Conservation (phyloP, 2,329 filamentous ascomycete species). For the Ophiocordyceps camponoti-rufipedis region DNA sequence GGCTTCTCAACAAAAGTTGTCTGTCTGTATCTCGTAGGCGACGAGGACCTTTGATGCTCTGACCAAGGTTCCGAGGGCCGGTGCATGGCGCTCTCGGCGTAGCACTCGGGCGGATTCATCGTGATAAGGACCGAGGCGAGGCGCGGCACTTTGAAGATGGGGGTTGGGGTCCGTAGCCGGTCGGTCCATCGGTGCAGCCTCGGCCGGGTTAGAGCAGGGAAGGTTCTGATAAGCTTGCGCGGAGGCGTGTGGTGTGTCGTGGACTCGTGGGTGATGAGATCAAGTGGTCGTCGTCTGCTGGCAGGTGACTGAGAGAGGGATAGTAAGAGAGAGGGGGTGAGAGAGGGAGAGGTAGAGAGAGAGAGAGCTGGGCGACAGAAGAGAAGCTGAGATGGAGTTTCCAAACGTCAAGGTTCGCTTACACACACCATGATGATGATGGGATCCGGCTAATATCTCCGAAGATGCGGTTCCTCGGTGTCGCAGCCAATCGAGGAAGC, state of each 20-base stretch:
- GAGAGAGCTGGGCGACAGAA: too few relatives aligned
- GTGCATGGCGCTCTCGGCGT: constrained; percentile 8
- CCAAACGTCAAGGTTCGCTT: too few relatives aligned
- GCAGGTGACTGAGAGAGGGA: not conserved
- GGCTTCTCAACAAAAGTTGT: constrained; percentile 14
- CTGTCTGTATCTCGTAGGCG: constrained; percentile 48
- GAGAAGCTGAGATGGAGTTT: too few relatives aligned
- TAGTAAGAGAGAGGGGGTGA: too few relatives aligned
- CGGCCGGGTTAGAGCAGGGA: not conserved
- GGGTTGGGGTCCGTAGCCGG: not conserved
- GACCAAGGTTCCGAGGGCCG: constrained; percentile 12
- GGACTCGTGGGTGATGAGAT: not conserved
- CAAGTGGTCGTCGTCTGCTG: not conserved
- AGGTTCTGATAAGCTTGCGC: not conserved
- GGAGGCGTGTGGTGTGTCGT: not conserved
- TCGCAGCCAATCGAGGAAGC: too few relatives aligned
- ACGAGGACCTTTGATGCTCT: too few relatives aligned
- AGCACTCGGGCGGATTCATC: constrained; percentile 2
- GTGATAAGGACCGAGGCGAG: constrained; percentile 1
- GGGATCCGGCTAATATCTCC: too few relatives aligned
- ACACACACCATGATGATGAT: too few relatives aligned
- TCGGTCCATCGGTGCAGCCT: not conserved
- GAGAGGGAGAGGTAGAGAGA: too few relatives aligned
- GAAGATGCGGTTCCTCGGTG: too few relatives aligned
- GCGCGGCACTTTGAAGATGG: not conserved